Conservation (phyloP, 345 rosid species). For the Murraya koenigii region DNA sequence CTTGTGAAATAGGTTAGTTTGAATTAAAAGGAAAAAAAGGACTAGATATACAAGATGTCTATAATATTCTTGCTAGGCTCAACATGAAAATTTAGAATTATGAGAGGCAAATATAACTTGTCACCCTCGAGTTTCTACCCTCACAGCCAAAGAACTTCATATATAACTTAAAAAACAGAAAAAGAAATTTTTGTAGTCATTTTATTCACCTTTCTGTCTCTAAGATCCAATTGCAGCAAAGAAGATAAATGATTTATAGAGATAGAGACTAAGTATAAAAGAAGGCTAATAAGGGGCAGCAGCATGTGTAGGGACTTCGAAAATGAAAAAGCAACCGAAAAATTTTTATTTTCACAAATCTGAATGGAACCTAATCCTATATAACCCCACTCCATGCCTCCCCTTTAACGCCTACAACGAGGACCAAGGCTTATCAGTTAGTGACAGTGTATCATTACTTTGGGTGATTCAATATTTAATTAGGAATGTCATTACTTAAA, state of each 20-base stretch:
- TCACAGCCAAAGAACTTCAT: background rate
- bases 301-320: background rate
- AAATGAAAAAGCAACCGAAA: background rate
- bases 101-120: background rate
- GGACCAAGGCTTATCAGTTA: background rate
- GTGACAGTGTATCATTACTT: background rate
- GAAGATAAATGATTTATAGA: background rate
- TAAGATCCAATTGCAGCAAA: background rate
- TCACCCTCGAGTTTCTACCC: background rate
- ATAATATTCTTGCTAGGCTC: background rate
- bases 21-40: background rate
- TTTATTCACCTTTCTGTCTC: background rate
- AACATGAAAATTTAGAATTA: background rate
- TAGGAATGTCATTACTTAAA: background rate
- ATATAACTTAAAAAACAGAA: background rate
- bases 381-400: background rate
- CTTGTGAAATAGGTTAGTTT: background rate
- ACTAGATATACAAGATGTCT: background rate
- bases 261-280: no score
- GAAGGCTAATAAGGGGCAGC: no score
- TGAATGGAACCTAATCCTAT: background rate
- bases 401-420: background rate
- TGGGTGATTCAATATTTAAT: background rate
- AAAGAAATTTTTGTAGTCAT: background rate
- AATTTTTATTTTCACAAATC: background rate